Evolutionary conservation across 2,329 filamentous ascomycete genomes (phyloP).

Genomic region (Diaporthe aspalathi): DNA sequence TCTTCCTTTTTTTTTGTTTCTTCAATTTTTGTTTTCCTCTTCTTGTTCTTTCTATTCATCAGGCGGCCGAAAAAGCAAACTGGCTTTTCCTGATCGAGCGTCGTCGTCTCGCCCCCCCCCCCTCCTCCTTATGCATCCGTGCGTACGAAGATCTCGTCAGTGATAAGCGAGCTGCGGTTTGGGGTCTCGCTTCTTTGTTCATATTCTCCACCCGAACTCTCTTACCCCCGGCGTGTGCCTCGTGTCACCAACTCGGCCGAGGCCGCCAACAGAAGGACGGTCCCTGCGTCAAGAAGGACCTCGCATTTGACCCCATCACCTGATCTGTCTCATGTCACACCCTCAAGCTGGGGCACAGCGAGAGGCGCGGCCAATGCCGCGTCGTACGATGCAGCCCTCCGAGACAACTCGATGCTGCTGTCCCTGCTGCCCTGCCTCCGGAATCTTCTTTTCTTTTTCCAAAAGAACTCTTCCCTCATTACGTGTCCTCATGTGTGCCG

Average conservation of each 20-base stretch:
- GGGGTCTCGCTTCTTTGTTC: slow-evolving; percentile 23
- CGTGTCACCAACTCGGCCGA: slow-evolving; percentile 7
- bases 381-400: slow-evolving; percentile 21
- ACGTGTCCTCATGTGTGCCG: not conserved
- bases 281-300: slow-evolving; percentile 20
- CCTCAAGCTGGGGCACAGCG: not conserved
- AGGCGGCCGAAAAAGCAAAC: not conserved
- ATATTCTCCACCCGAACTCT: not conserved
- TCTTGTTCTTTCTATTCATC: not conserved
- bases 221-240: not conserved
- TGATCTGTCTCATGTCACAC: slow-evolving; percentile 24
- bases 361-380: slow-evolving; percentile 19
- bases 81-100: not conserved
- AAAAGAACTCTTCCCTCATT: not conserved
- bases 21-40: not conserved
- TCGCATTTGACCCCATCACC: slow-evolving; percentile 24
- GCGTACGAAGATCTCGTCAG: not conserved
- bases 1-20: not conserved
- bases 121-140: not conserved
- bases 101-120: not conserved
- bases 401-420: slow-evolving; percentile 9
- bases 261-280: not conserved
- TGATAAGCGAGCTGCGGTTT: slow-evolving; percentile 23
- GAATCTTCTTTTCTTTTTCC: slow-evolving; percentile 12
- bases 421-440: not conserved